phyloP scores from a whole-genome alignment of 768 basidiomycete genomes.

The Trichaptum fuscoviolaceum region DNA sequence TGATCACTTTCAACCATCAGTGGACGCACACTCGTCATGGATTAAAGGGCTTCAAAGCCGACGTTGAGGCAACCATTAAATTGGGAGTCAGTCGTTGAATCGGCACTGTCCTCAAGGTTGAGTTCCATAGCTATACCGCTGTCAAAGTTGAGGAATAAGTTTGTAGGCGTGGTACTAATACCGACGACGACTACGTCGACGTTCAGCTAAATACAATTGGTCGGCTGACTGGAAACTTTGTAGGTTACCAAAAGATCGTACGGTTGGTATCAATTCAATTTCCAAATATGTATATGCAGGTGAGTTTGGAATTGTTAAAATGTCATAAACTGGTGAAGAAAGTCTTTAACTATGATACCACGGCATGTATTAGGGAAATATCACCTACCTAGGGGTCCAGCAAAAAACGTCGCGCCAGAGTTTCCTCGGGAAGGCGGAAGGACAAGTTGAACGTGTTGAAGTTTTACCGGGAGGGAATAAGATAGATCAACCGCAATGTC shows the following conservation, averaged over 20 bases:
- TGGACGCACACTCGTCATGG: too few species aligned
- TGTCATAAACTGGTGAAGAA: too few species aligned
- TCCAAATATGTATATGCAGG: constrained; percentile 35
- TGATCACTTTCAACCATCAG: too few species aligned
- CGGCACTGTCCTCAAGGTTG: neutral
- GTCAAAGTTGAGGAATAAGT: constrained; percentile 32
- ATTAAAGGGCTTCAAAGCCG: too few species aligned
- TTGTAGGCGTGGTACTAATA: constrained; percentile 28
- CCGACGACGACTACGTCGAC: constrained; percentile 38
- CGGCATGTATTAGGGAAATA: neutral
- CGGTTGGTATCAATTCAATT: constrained; percentile 46
- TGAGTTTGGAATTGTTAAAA: constrained; percentile 30
- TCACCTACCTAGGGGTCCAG: constrained; percentile 38
- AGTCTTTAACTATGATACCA: too few species aligned
- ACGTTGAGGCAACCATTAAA: constrained; percentile 20
- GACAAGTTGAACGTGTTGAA: constrained; percentile 34
- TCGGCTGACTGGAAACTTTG: neutral
- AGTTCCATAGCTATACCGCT: neutral
- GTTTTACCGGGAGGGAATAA: constrained; percentile 38
- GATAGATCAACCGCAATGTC: constrained; percentile 34
- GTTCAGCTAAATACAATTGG: too few species aligned
- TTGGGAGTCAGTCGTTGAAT: neutral
- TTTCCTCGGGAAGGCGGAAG: constrained; percentile 36
- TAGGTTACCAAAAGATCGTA: too few species aligned
- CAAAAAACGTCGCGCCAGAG: constrained; percentile 23